Percentiles rank a stretch among this genome's conserved stretches.
phyloP scores from a whole-genome alignment of 352 stramenopile genomes.

The Globisporangium recalcitrans region DNA sequence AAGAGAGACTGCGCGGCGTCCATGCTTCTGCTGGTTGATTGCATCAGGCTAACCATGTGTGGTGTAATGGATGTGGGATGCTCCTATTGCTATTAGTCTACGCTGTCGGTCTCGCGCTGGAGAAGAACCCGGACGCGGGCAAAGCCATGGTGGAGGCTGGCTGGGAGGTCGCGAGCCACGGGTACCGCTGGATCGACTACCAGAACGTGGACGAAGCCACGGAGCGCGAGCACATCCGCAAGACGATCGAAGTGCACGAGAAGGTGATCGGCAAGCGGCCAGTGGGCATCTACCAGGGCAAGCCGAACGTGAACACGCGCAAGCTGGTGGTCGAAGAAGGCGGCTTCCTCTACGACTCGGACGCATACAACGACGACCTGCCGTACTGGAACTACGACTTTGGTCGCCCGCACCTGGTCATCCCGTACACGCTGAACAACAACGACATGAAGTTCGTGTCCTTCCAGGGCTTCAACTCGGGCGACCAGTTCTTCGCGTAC shows the following conservation, averaged over 20 bases:
- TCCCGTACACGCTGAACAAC: slow-evolving; percentile 94
- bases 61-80: no score
- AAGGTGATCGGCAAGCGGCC: slow-evolving; percentile 86
- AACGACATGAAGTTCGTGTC: slow-evolving; percentile 97
- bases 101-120: slow-evolving; percentile 92
- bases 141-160: slow-evolving; percentile 89
- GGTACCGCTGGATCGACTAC: slow-evolving; percentile 96
- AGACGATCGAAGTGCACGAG: slow-evolving; percentile 90
- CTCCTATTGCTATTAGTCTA: slow-evolving; percentile 53
- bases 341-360: slow-evolving; percentile 94
- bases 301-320: slow-evolving; percentile 91
- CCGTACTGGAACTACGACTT: slow-evolving; percentile 92
- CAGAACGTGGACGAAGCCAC: slow-evolving; percentile 89
- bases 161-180: slow-evolving; percentile 93
- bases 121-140: slow-evolving; percentile 89
- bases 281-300: slow-evolving; percentile 95
- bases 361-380: slow-evolving; percentile 95
- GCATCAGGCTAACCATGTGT: not conserved
- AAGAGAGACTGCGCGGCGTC: not conserved
- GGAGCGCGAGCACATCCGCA: slow-evolving; percentile 90
- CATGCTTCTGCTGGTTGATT: not conserved
- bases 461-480: slow-evolving; percentile 88
- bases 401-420: slow-evolving; percentile 90
- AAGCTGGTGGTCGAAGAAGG: slow-evolving; percentile 89
- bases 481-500: slow-evolving; percentile 92